These are phyloP conservation scores for Ophiocordyceps polyrhachis-furcata DNA, from an alignment of 2,329 filamentous ascomycete species.

Conservation along the genomic window DNA sequence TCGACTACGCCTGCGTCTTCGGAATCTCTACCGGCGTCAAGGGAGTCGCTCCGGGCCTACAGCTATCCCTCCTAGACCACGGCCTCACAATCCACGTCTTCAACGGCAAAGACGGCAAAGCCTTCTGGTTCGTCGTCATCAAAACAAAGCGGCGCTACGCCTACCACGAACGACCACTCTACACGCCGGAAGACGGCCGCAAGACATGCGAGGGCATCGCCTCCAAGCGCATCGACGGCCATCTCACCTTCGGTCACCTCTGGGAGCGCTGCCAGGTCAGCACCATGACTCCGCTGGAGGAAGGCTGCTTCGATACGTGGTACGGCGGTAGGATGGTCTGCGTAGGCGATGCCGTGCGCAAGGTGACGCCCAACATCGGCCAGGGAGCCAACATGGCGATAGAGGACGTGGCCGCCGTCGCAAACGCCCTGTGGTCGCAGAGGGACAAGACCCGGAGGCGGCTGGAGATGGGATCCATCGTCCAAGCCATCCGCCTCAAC, in stretches of 20 bases:
- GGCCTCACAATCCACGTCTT: constrained; percentile 10
- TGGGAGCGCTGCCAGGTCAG: constrained; percentile 9
- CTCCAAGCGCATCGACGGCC: not conserved
- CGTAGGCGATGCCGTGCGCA: constrained; percentile 16
- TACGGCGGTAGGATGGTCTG: constrained; percentile 11
- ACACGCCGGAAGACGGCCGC: not conserved
- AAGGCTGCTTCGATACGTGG: constrained; percentile 15
- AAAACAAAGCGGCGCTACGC: constrained; percentile 4
- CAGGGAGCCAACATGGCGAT: constrained; percentile 8
- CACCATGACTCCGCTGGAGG: constrained; percentile 13
- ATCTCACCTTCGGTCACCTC: constrained; percentile 10
- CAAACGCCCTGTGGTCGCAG: constrained; percentile 2
- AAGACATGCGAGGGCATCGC: constrained; percentile 1
- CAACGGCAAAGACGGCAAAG: constrained; percentile 9
- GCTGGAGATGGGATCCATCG: not conserved
- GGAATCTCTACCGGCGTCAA: constrained; percentile 14
- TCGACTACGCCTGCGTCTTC: constrained; percentile 15
- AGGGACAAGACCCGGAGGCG: not conserved
- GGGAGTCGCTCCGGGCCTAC: constrained; percentile 4
- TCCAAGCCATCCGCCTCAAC: not conserved
- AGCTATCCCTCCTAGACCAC: constrained; percentile 7
- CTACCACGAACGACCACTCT: not conserved
- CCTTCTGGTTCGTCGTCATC: constrained; percentile 19
- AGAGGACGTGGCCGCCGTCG: constrained; percentile 4
- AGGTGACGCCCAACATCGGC: constrained; percentile 9